These are phyloP conservation scores for Amphibolis antarctica DNA, from an alignment of 106 monocot genomes.

Conservation along the genomic window DNA sequence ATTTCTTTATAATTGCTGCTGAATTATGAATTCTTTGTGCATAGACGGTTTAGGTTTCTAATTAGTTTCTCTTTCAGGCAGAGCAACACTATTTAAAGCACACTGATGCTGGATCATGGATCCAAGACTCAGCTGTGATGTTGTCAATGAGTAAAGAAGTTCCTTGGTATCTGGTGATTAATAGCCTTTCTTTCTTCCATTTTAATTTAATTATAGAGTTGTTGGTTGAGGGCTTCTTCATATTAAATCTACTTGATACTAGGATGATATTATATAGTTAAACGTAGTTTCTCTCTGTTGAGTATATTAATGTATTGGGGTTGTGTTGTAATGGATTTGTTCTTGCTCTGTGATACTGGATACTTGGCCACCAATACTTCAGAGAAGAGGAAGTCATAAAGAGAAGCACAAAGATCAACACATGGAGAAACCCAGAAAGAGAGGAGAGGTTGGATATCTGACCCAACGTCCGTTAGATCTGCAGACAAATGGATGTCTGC, in stretches of 20 bases:
- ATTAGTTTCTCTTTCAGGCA: slow-evolving; percentile 29
- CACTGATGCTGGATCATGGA: slow-evolving; percentile 95
- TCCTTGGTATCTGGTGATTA: slow-evolving; percentile 84
- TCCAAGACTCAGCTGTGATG: slow-evolving; percentile 92
- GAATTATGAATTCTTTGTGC: neutral
- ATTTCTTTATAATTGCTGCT: neutral
- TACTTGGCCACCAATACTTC: too few relatives aligned
- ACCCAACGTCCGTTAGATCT: too few relatives aligned
- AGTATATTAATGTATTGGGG: too few relatives aligned
- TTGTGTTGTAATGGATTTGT: too few relatives aligned
- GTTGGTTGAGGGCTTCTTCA: neutral
- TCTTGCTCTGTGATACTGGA: too few relatives aligned
- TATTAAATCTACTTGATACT: neutral
- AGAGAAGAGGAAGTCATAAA: too few relatives aligned
- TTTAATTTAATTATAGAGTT: neutral
- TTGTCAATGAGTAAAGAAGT: slow-evolving; percentile 78
- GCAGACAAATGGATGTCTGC: too few relatives aligned
- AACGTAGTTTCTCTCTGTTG: too few relatives aligned
- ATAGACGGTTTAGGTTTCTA: neutral
- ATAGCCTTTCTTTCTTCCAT: neutral
- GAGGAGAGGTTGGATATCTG: too few relatives aligned
- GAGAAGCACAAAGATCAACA: too few relatives aligned
- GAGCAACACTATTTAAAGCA: slow-evolving; percentile 96
- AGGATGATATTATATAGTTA: too few relatives aligned
- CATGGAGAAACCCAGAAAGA: too few relatives aligned